phyloP scores from a whole-genome alignment of 495 filamentous ascomycete genomes.

The Achaetomiella virescens region DNA sequence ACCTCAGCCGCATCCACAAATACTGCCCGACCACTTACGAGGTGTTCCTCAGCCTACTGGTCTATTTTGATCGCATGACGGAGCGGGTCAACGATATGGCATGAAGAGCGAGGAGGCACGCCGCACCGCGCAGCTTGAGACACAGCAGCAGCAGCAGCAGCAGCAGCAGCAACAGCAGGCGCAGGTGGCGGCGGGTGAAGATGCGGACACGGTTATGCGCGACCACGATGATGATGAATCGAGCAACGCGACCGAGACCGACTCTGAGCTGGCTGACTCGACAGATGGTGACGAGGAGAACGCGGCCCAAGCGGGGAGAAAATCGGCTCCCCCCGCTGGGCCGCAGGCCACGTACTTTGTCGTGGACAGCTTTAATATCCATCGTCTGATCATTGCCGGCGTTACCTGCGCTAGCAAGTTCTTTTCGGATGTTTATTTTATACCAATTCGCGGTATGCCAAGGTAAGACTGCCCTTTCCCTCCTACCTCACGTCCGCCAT shows the following conservation, averaged over 20 bases:
- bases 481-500: not conserved
- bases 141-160: slow-evolving; percentile 11
- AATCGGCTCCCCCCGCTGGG: not conserved
- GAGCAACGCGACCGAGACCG: slow-evolving; percentile 28
- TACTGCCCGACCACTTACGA: slow-evolving; percentile 99
- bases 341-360: slow-evolving; percentile 67
- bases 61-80: slow-evolving; percentile 99
- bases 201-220: slow-evolving; percentile 33
- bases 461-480: slow-evolving; percentile 51
- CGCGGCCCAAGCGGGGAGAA: slow-evolving; percentile 24
- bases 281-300: slow-evolving; percentile 29
- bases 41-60: slow-evolving; percentile 88
- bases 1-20: slow-evolving; percentile 93
- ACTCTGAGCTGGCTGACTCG: slow-evolving; percentile 35
- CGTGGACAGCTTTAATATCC: slow-evolving; percentile 98
- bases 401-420: slow-evolving; percentile 99
- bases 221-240: slow-evolving; percentile 22
- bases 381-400: slow-evolving; percentile 91
- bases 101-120: slow-evolving; percentile 38
- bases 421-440: slow-evolving; percentile 99
- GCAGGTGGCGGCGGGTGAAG: not conserved
- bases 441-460: slow-evolving; percentile 97
- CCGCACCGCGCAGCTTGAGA: slow-evolving; percentile 22
- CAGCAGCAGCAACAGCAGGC: slow-evolving; percentile 11
- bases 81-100: slow-evolving; percentile 75